Base-by-base conservation (phyloP, 2,329 filamentous ascomycete species). In the Juglanconis sp. region DNA sequence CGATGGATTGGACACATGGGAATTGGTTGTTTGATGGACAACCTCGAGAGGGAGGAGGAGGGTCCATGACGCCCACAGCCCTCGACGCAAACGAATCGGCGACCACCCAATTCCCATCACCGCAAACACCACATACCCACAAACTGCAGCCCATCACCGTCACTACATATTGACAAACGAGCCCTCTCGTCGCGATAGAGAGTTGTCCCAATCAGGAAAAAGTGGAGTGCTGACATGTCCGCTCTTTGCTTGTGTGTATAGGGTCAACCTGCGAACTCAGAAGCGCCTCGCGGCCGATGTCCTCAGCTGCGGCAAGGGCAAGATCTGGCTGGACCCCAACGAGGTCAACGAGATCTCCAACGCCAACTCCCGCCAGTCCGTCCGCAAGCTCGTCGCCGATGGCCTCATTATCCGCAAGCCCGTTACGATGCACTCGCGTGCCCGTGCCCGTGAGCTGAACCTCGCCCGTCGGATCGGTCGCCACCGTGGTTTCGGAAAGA, bases 321-420 rank as follows among this genome's bases (percentile, higher is more conserved):
- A 99, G 91, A 96, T 99, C 85, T 99, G 95, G 95, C 93, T 99
- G 79, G 95, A 99, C 84, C 95, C 95, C 81, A 98, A 96, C 81
- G 95, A 99, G 87, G 88, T 93, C 84, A 95, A 83, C 87, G 95
- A 99, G 85, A 99, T 99, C 85, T 92, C 91, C 86, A 98, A 97
- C 83, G 95, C 95, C 89, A 99, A 99, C 91, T 98, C 94, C 76
- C 94, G 95, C 77, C 94, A 98, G 87, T 97, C 94, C 73, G 90
- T 99, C 88, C 94, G 96, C 86, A 99, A 99, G 87, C 91, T 99
- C 81, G 89, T 98, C 79, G 86, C 90, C 83, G 96, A 99, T 96
- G 96, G 95, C 84, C 91, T 99, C 80, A 99, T 99, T 85, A 99
- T 99, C 88, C 91, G 91, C 87, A 99, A 99, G 89, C 96, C 96